Base-by-base conservation (phyloP, 805 yeast genomes). In the Metschnikowia proteae region DNA sequence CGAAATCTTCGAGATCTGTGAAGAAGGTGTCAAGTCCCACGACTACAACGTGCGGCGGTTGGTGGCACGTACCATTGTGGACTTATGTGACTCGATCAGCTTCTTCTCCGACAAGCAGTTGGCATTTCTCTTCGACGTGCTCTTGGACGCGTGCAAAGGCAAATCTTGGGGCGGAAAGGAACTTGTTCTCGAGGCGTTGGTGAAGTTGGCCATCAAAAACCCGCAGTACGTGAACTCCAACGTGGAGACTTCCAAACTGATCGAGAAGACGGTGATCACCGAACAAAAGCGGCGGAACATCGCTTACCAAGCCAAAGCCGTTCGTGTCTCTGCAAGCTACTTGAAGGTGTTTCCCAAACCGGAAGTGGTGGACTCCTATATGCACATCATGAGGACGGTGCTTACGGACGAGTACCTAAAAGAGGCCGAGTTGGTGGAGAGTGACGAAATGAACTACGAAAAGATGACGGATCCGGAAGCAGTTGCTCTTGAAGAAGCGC, bases 81-180 rank as follows among this genome's bases (percentile, higher is more conserved):
- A 74, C 25, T 77, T 87, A 7, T 74, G 85, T 50, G 70, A 72
- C 45, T 67, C 73, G 3, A 64, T 84, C 32, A 67, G 61, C 11
- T 38, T 23, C 3, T 46, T 39, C 26, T 52, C 52, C 29, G 47
- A 49, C 2, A 36, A 38, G 10, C 63, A 64, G 34, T 54, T 62
- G 23, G 27, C 48, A 1, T 56, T 62, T 33, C 62, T 88, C 13
- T 79, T 86, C 49, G 65, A 70, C 0, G 68, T 82, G 5, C 68
- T 88, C 40, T 61, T 86, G 13, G 75, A 74, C 28, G 81, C 95
- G 0, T 74, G 83, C 47, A 72, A 75, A 47, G 97, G 97, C 0
- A 80, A 95, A 51, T 79, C 92, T 7, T 92, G 96, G 94, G 75
- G 76, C 11, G 98, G 97, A 5, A 92, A 92, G 59, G 97, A 90